phyloP scores from a whole-genome alignment of 2,329 filamentous ascomycete genomes.

The Colletotrichum shisoi region DNA sequence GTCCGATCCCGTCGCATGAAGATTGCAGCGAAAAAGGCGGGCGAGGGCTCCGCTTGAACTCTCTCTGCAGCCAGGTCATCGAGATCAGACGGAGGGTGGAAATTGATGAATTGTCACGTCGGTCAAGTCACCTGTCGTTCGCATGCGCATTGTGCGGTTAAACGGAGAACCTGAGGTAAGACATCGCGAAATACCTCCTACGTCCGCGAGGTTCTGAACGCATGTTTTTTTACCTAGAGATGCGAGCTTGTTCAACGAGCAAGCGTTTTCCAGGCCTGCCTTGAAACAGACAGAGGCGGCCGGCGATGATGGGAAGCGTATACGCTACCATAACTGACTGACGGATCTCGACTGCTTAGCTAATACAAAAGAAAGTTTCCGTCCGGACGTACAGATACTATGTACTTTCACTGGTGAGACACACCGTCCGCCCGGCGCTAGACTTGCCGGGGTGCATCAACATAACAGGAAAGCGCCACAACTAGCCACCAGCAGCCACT shows the following conservation, averaged over 20 bases:
- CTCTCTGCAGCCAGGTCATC: not conserved
- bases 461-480: too few species aligned
- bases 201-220: not conserved
- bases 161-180: not conserved
- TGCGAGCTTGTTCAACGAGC: not conserved
- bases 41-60: slow-evolving; percentile 5
- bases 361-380: not conserved
- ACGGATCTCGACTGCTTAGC: not conserved
- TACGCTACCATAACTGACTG: too few species aligned
- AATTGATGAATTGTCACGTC: not conserved
- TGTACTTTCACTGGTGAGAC: slow-evolving; percentile 1
- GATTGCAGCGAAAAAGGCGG: slow-evolving; percentile 8
- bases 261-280: too few species aligned
- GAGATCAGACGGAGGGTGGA: slow-evolving; percentile 2
- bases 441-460: slow-evolving; percentile 14
- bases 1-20: slow-evolving; percentile 12
- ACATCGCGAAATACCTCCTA: not conserved
- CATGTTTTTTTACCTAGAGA: not conserved
- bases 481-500: too few species aligned
- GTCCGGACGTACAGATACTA: too few species aligned
- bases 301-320: too few species aligned
- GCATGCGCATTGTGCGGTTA: not conserved
- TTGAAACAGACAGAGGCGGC: too few species aligned
- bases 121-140: slow-evolving; percentile 10
- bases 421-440: slow-evolving; percentile 34